Evolutionary conservation across 2,329 filamentous ascomycete genomes (phyloP).

Genomic region (Trichoderma sp.): DNA sequence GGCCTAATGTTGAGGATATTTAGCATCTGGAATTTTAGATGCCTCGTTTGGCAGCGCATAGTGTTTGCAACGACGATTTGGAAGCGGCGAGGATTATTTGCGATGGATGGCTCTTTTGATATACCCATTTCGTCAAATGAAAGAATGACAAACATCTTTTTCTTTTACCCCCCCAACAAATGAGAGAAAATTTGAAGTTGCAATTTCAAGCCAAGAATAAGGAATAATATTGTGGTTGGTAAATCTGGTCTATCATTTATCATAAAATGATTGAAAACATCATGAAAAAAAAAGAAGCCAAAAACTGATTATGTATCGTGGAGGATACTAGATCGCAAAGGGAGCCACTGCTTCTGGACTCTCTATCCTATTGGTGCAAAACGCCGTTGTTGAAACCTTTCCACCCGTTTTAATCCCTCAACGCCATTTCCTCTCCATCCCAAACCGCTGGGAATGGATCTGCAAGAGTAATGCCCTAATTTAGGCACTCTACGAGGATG

Average conservation of each 20-base stretch:
- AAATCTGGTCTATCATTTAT: conserved; percentile 14
- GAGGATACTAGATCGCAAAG: conserved; percentile 40
- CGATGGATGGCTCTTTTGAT: neutral
- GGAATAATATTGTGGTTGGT: neutral
- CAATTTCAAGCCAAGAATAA: conserved; percentile 17
- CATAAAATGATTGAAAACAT: conserved; percentile 11
- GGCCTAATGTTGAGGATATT: neutral
- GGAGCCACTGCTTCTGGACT: conserved; percentile 28
- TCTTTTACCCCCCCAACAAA: neutral
- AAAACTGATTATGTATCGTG: conserved; percentile 35
- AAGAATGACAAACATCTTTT: neutral
- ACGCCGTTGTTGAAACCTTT: conserved; percentile 56
- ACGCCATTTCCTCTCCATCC: conserved; percentile 37
- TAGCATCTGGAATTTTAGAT: neutral
- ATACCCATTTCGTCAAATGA: neutral
- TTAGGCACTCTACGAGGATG: conserved; percentile 37
- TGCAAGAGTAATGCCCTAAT: conserved; percentile 27
- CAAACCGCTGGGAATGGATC: conserved; percentile 23
- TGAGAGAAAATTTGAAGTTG: neutral
- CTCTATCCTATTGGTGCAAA: conserved; percentile 35
- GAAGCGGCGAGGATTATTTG: neutral
- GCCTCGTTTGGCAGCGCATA: neutral
- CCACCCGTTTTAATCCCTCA: conserved; percentile 36
- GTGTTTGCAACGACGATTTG: neutral
- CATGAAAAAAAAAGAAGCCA: conserved; percentile 2